Conservation (phyloP, 805 yeast genomes). For the Teunomyces tritomae region DNA sequence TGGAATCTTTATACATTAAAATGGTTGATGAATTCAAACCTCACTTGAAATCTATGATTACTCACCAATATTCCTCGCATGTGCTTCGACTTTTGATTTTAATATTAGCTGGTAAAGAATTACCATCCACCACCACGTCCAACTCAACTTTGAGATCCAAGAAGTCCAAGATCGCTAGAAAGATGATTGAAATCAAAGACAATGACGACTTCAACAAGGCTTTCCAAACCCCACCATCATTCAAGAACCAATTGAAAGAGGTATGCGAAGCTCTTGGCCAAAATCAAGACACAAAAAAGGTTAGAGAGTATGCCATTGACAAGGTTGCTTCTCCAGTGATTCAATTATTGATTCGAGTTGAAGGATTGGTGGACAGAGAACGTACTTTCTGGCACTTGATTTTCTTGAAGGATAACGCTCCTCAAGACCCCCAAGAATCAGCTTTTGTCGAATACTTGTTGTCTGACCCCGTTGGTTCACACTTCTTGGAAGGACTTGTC, state of each 20-base stretch:
- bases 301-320: slow-evolving; percentile 75
- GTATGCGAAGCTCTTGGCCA: slow-evolving; percentile 42
- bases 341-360: slow-evolving; percentile 74
- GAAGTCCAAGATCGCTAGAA: slow-evolving; percentile 83
- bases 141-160: slow-evolving; percentile 78
- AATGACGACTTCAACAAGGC: slow-evolving; percentile 65
- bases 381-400: slow-evolving; percentile 67
- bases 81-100: slow-evolving; percentile 71
- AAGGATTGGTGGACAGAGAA: slow-evolving; percentile 74
- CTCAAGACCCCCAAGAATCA: slow-evolving; percentile 59
- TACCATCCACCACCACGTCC: slow-evolving; percentile 69
- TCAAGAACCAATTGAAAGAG: slow-evolving; percentile 57
- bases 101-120: slow-evolving; percentile 70
- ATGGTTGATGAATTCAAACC: slow-evolving; percentile 70
- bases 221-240: slow-evolving; percentile 68
- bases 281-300: slow-evolving; percentile 32
- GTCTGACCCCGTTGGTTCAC: slow-evolving; percentile 90
- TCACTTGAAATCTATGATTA: slow-evolving; percentile 54
- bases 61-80: slow-evolving; percentile 86
- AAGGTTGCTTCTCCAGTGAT: slow-evolving; percentile 84
- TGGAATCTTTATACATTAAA: slow-evolving; percentile 64
- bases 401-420: slow-evolving; percentile 50
- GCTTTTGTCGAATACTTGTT: slow-evolving; percentile 81
- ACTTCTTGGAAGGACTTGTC: slow-evolving; percentile 75
- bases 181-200: slow-evolving; percentile 86